Percentiles rank a stretch among this genome's conserved stretches.
phyloP scores from a whole-genome alignment of 2,329 filamentous ascomycete species.

The Fusarium nisikadoi region DNA sequence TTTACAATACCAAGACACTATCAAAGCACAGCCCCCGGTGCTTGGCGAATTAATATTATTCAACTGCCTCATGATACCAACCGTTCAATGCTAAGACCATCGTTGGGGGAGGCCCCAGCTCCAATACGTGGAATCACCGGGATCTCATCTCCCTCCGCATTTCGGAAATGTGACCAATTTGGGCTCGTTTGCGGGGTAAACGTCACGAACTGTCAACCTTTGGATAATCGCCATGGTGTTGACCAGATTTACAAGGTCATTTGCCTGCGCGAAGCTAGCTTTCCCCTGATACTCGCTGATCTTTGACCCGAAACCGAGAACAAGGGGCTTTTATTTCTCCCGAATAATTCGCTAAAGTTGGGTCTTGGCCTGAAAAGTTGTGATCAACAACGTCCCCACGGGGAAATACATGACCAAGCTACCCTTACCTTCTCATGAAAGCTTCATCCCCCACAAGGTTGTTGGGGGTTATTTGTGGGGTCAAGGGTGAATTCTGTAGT shows the following conservation, averaged over 20 bases:
- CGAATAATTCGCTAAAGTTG: conserved; percentile 23
- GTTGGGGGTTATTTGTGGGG: conserved; percentile 41
- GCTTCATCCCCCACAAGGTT: conserved; percentile 38
- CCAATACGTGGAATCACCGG: conserved; percentile 40
- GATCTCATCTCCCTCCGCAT: conserved; percentile 19
- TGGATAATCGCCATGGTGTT: conserved; percentile 9
- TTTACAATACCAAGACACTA: conserved; percentile 16
- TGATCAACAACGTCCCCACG: conserved; percentile 41
- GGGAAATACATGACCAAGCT: conserved; percentile 33
- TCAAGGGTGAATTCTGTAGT: background rate
- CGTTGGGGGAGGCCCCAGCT: conserved; percentile 1
- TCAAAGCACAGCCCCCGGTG: background rate
- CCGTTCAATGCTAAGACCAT: background rate
- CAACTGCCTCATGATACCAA: background rate
- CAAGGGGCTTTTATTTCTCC: background rate
- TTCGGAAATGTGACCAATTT: conserved; percentile 23
- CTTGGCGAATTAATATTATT: conserved; percentile 4
- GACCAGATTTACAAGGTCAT: conserved; percentile 16
- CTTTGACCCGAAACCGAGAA: conserved; percentile 38
- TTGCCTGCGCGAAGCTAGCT: background rate
- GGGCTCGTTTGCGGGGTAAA: conserved; percentile 26
- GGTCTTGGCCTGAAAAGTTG: conserved; percentile 30
- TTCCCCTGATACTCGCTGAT: conserved; percentile 31
- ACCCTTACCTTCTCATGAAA: conserved; percentile 18
- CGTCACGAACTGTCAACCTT: background rate